phyloP scores from a whole-genome alignment of 2,329 filamentous ascomycete species.

The Fusarium euwallaceae region DNA sequence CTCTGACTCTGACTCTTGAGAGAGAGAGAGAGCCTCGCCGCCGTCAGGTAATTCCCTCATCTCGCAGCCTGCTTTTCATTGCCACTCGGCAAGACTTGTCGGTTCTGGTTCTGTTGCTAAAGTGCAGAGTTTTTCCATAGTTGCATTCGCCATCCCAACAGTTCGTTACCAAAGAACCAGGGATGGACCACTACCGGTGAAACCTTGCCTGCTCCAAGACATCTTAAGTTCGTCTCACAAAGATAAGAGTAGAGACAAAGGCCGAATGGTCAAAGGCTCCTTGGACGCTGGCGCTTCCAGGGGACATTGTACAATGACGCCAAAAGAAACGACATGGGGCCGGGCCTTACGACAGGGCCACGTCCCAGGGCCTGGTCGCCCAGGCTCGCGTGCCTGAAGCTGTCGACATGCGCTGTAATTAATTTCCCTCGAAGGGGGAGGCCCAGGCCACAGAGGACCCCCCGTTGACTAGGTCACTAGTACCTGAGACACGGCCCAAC shows the following conservation, averaged over 20 bases:
- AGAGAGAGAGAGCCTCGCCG: conserved; percentile 10
- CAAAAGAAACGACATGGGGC: conserved; percentile 18
- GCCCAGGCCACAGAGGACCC: conserved; percentile 8
- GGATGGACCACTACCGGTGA: conserved; percentile 26
- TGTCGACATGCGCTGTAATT: conserved; percentile 42
- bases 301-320: background rate
- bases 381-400: conserved; percentile 36
- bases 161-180: conserved; percentile 21
- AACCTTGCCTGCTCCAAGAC: conserved; percentile 32
- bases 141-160: conserved; percentile 21
- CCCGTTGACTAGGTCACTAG: conserved; percentile 33
- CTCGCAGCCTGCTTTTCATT: conserved; percentile 31
- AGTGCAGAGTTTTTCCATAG: conserved; percentile 35
- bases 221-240: conserved; percentile 23
- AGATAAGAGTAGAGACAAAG: conserved; percentile 9
- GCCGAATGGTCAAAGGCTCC: background rate
- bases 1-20: background rate
- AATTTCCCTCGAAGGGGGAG: conserved; percentile 35
- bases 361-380: conserved; percentile 31
- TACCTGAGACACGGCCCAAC: conserved; percentile 35
- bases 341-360: conserved; percentile 4
- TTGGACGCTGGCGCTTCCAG: background rate
- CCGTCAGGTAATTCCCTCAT: conserved; percentile 39
- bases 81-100: conserved; percentile 16
- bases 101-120: conserved; percentile 4